phyloP scores from a whole-genome alignment of 2,329 filamentous ascomycete species.

The Rutstroemia sp. region DNA sequence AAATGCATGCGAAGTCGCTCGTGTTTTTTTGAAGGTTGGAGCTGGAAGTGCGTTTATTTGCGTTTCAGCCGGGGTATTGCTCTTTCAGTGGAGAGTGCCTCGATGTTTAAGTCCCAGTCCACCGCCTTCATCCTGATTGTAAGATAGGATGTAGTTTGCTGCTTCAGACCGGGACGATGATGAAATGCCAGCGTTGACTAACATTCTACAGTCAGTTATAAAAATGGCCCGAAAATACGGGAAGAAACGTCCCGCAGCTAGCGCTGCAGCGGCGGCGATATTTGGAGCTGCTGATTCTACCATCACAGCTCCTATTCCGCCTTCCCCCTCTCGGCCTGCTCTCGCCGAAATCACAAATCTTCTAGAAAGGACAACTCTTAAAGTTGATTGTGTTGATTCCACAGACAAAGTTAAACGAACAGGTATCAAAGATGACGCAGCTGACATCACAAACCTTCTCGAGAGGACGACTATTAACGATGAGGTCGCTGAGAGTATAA shows the following conservation, averaged over 20 bases:
- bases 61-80: too few species aligned
- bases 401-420: too few species aligned
- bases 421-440: not conserved
- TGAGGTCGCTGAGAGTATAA: too few species aligned
- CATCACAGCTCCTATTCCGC: not conserved
- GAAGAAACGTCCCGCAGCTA: slow-evolving; percentile 10
- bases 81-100: too few species aligned
- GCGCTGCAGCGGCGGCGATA: slow-evolving; percentile 10
- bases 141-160: too few species aligned
- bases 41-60: too few species aligned
- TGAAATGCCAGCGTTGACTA: not conserved
- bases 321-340: not conserved
- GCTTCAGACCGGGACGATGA: too few species aligned
- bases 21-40: too few species aligned
- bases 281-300: slow-evolving; percentile 7
- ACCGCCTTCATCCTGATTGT: too few species aligned
- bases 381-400: not conserved
- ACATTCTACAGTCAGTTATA: not conserved
- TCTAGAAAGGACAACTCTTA: not conserved
- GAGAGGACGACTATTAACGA: not conserved
- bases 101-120: too few species aligned
- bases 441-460: not conserved
- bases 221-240: slow-evolving; percentile 14
- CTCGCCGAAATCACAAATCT: not conserved
- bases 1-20: too few species aligned